Evolutionary conservation across 179 eudicot species (phyloP).

Genomic region (Dionaea muscipula): DNA sequence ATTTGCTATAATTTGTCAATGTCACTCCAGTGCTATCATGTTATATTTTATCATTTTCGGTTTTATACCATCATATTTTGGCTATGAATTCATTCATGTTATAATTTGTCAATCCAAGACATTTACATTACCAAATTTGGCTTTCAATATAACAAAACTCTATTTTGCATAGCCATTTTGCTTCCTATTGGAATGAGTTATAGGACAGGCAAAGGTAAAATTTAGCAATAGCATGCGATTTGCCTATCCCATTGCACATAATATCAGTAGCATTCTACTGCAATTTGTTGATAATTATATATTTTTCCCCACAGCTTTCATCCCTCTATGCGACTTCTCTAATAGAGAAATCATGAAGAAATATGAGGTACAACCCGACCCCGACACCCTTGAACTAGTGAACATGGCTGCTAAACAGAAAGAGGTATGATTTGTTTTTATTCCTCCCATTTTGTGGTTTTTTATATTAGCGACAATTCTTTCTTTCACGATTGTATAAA

Average conservation of each 20-base stretch:
- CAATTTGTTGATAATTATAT: background rate
- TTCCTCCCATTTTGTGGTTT: background rate
- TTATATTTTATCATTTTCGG: too few relatives aligned
- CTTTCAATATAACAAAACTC: too few relatives aligned
- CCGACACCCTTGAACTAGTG: slow-evolving; percentile 49
- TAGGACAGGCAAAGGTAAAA: too few relatives aligned
- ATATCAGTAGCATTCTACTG: background rate
- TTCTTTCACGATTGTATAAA: background rate
- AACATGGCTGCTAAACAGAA: slow-evolving; percentile 54
- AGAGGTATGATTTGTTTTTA: slow-evolving; percentile 15
- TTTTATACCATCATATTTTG: too few relatives aligned
- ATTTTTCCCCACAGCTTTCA: slow-evolving; percentile 36
- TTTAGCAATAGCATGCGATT: too few relatives aligned
- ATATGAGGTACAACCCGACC: slow-evolving; percentile 48
- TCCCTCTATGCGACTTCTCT: slow-evolving; percentile 59
- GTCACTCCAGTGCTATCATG: too few relatives aligned
- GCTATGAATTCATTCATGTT: too few relatives aligned
- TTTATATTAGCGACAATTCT: background rate
- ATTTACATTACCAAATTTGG: too few relatives aligned
- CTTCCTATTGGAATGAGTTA: too few relatives aligned
- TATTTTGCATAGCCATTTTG: too few relatives aligned
- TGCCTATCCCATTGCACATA: background rate
- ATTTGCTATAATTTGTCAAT: too few relatives aligned
- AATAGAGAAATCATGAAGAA: slow-evolving; percentile 46
- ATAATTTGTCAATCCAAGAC: too few relatives aligned